Base-by-base conservation (phyloP, 2,329 filamentous ascomycete genomes). In the Blastomyces gilchristii region DNA sequence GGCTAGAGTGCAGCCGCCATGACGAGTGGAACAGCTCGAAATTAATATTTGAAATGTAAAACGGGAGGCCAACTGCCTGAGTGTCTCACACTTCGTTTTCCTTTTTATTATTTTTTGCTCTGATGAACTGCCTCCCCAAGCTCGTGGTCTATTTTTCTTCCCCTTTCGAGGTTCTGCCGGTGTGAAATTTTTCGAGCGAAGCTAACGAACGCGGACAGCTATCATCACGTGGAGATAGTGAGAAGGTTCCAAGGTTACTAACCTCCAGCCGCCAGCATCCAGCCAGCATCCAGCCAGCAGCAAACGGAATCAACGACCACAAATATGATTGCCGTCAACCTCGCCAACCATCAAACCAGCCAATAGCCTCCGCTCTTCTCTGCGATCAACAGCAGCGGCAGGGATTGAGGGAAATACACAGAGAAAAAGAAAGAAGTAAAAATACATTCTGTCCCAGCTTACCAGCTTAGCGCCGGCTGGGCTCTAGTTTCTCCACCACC, bases 191-290 rank as follows among this genome's bases (percentile, higher is more conserved):
- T 76, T 76, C 70, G 71, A 72, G 71, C n/a, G 31, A 41, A 52
- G 34, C 56, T 69, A 31, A 31, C 68, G 61, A 31, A 31, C 68
- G 61, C 66, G 67, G 68, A 66, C 65, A 67, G 65, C 65, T 77
- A 77, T 76, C 74, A 62, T 73, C 75, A 77, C 75, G 75, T 77
- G 75, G 62, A 69, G 74, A 76, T 76, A 75, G 28, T 22, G n/a
- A 22, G n/a, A 22, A 22, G n/a, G n/a, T 22, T 22, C 0, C n/a
- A 22, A 22, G n/a, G n/a, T 22, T 22, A 22, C n/a, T 1, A 31
- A 31, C 28, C 28, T 31, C 28, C 31, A 18, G 0, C 16, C 18
- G 0, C 12, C 28, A 28, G 16, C 28, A 22, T 22, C n/a, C 18
- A 7, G 25, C 25, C 45, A 49, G 3, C n/a, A 45, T n/a, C 34